These are phyloP conservation scores for Lasiosphaeria ovina DNA, from an alignment of 495 filamentous ascomycete species.

Conservation along the genomic window DNA sequence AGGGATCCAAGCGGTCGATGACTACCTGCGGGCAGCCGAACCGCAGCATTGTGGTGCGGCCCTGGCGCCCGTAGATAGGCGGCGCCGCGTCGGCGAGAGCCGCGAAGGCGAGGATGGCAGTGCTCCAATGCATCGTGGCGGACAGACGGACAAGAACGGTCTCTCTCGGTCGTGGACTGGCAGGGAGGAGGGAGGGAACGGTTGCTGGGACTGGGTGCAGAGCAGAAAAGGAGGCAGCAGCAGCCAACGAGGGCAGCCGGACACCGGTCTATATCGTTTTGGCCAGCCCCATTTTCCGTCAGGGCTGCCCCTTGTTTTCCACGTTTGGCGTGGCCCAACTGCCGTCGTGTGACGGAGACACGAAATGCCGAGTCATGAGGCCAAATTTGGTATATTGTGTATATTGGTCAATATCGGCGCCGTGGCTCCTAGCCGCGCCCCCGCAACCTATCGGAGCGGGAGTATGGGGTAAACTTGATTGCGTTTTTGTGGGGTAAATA, in stretches of 20 bases:
- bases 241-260: background rate
- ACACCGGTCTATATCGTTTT: slow-evolving; percentile 1
- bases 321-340: slow-evolving; percentile 16
- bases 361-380: slow-evolving; percentile 29
- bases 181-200: background rate
- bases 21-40: slow-evolving; percentile 46
- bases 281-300: slow-evolving; percentile 9
- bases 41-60: slow-evolving; percentile 41
- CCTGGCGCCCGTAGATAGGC: slow-evolving; percentile 20
- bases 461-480: slow-evolving; percentile 2
- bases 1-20: slow-evolving; percentile 45
- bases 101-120: slow-evolving; percentile 36
- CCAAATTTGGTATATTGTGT: slow-evolving; percentile 11
- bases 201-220: background rate
- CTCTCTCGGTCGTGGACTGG: background rate
- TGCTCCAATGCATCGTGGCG: slow-evolving; percentile 36
- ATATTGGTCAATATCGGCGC: slow-evolving; percentile 21
- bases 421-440: background rate
- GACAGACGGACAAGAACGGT: background rate
- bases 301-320: background rate
- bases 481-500: slow-evolving; percentile 13
- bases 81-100: slow-evolving; percentile 40
- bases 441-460: slow-evolving; percentile 14
- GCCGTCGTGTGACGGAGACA: slow-evolving; percentile 16
- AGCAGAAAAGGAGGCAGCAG: background rate